phyloP scores from a whole-genome alignment of 495 filamentous ascomycete genomes.

The Xylaria bambusicola region DNA sequence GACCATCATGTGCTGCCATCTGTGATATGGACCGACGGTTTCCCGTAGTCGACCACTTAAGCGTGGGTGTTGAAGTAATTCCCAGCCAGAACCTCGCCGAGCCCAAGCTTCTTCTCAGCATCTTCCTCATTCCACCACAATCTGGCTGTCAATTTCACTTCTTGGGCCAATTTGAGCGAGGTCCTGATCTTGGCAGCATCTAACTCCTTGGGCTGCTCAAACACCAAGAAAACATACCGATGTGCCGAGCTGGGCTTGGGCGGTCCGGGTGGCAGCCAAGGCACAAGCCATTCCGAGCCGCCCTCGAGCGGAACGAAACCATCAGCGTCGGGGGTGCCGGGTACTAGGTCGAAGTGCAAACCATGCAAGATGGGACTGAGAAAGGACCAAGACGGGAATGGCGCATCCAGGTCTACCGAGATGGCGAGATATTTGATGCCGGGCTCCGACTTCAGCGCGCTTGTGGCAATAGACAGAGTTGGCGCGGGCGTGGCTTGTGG shows the following conservation, averaged over 20 bases:
- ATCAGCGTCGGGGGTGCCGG: slow-evolving; percentile 15
- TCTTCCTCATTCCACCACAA: slow-evolving; percentile 55
- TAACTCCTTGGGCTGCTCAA: slow-evolving; percentile 56
- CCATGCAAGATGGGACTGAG: slow-evolving; percentile 52
- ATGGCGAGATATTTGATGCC: slow-evolving; percentile 46
- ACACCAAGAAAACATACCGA: slow-evolving; percentile 60
- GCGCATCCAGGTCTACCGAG: slow-evolving; percentile 54
- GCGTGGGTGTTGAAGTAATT: slow-evolving; percentile 51
- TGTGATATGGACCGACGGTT: too few species aligned
- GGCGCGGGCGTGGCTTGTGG: slow-evolving; percentile 17
- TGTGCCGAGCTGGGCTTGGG: slow-evolving; percentile 54
- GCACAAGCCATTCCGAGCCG: slow-evolving; percentile 33
- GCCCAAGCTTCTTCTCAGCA: slow-evolving; percentile 48
- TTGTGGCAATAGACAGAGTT: slow-evolving; percentile 25
- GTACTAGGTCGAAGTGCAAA: slow-evolving; percentile 43
- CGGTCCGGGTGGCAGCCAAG: slow-evolving; percentile 54
- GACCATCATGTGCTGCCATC: too few species aligned
- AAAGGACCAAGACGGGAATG: slow-evolving; percentile 53
- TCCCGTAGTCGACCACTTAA: background rate
- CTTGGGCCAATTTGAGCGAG: slow-evolving; percentile 38
- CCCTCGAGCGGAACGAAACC: slow-evolving; percentile 26
- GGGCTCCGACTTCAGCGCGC: slow-evolving; percentile 17
- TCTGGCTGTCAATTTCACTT: slow-evolving; percentile 41
- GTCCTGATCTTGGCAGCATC: slow-evolving; percentile 47
- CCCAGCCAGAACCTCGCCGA: slow-evolving; percentile 52